Conservation (phyloP, 75 land plant genomes). For the Pinus tabuliformis region DNA sequence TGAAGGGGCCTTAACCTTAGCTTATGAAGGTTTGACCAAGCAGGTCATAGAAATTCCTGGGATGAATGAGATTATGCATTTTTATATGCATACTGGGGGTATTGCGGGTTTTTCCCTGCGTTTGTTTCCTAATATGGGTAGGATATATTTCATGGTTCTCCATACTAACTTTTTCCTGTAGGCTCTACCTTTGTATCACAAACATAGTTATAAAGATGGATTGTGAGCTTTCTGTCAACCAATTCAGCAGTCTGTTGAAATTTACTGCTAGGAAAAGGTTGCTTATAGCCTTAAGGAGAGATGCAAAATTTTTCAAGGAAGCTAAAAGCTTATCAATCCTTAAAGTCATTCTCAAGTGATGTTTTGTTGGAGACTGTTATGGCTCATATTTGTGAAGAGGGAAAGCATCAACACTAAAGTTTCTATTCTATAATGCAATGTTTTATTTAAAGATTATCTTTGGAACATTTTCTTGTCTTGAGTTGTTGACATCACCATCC, state of each 20-base stretch:
- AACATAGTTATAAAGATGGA: constrained; percentile 72
- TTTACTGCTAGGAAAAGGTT: constrained; percentile 49
- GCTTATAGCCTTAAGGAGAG: constrained; percentile 84
- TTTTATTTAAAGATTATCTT: constrained; percentile 35
- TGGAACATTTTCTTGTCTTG: no score
- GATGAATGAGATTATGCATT: no score
- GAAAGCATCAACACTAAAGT: constrained; percentile 56
- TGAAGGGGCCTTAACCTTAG: no score
- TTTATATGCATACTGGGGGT: no score
- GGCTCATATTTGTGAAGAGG: constrained; percentile 58
- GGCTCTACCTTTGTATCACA: constrained; percentile 66
- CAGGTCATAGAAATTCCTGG: no score
- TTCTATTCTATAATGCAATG: constrained; percentile 55
- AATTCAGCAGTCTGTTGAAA: constrained; percentile 85
- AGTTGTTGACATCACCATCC: no score
- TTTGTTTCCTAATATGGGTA: constrained; percentile 63
- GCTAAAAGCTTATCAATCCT: constrained; percentile 84
- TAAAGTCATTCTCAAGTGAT: constrained; percentile 51
- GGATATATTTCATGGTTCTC: constrained; percentile 79
- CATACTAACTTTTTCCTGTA: constrained; percentile 34
- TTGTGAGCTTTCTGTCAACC: constrained; percentile 78
- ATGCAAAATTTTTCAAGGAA: constrained; percentile 66
- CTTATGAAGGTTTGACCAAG: no score
- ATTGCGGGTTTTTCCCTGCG: no score
- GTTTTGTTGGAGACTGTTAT: constrained; percentile 75